Evolutionary conservation across 139 green algal genomes (phyloP).

Genomic region (Pleodorina starrii): DNA sequence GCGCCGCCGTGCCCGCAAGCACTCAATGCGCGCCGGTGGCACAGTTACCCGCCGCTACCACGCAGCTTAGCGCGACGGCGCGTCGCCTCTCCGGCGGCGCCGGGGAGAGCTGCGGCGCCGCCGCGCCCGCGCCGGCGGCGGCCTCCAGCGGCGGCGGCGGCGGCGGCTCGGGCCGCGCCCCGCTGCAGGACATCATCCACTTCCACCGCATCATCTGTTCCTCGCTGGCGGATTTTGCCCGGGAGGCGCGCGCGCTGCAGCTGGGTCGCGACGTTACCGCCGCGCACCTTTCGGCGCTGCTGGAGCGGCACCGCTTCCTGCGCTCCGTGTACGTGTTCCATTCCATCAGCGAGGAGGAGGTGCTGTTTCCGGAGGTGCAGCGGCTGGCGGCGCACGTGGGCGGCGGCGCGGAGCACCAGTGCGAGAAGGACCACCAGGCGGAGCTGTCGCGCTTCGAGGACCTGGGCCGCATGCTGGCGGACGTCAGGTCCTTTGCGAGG

Average conservation of each 20-base stretch:
- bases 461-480: conserved; percentile 83
- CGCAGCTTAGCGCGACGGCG: no score
- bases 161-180: background rate
- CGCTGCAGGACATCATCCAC: conserved; percentile 83
- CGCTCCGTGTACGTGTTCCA: conserved; percentile 92
- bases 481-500: conserved; percentile 82
- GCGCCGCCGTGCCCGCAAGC: no score
- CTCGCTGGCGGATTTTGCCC: conserved; percentile 83
- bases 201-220: conserved; percentile 89
- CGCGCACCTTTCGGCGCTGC: conserved; percentile 71
- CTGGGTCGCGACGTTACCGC: conserved; percentile 42
- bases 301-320: conserved; percentile 90
- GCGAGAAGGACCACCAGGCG: conserved; percentile 79
- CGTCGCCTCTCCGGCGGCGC: no score
- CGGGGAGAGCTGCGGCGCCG: no score
- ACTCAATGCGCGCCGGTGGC: no score
- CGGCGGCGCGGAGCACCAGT: conserved; percentile 45
- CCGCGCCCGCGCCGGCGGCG: no score
- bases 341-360: conserved; percentile 91
- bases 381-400: conserved; percentile 45
- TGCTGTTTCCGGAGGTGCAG: conserved; percentile 87
- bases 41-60: no score
- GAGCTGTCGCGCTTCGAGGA: conserved; percentile 83
- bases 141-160: no score
- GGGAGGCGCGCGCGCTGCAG: conserved; percentile 75